Evolutionary conservation across 2,329 filamentous ascomycete species (phyloP).

Genomic region (Clarireedia paspali): DNA sequence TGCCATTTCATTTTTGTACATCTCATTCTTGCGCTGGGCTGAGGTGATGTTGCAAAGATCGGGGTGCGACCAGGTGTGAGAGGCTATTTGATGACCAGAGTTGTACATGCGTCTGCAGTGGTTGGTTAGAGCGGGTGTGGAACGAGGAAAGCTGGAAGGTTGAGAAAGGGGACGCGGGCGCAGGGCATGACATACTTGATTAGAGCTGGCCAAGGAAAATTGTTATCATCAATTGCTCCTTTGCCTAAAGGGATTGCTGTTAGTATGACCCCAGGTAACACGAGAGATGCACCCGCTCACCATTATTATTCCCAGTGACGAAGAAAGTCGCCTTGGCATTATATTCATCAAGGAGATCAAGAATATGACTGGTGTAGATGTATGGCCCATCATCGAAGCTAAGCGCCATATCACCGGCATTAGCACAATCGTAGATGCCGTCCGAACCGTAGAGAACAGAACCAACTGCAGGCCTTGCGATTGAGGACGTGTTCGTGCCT

Average conservation of each 20-base stretch:
- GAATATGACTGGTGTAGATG: conserved; percentile 51
- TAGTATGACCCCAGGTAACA: not conserved
- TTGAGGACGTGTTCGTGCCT: conserved; percentile 45
- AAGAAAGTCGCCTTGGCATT: conserved; percentile 56
- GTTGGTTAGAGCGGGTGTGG: conserved; percentile 13
- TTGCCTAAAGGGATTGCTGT: conserved; percentile 31
- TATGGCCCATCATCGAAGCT: conserved; percentile 63
- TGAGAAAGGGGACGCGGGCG: not conserved
- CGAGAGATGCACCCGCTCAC: not conserved
- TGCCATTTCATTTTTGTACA: conserved; percentile 46
- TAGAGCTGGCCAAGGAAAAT: conserved; percentile 34
- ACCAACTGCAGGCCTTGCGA: conserved; percentile 43
- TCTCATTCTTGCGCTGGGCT: conserved; percentile 38
- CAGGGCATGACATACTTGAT: not conserved
- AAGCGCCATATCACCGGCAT: conserved; percentile 53
- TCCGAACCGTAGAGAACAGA: conserved; percentile 46
- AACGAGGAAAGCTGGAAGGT: not conserved
- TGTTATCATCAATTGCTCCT: conserved; percentile 45
- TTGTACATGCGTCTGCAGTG: conserved; percentile 18
- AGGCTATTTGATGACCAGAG: conserved; percentile 53
- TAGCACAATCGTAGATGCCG: conserved; percentile 48
- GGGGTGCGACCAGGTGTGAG: conserved; percentile 47
- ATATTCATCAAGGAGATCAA: conserved; percentile 53
- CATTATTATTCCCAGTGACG: conserved; percentile 36
- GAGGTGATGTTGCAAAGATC: conserved; percentile 37